These are phyloP conservation scores for Epichloe typhina DNA, from an alignment of 2,329 filamentous ascomycete species.

Conservation along the genomic window DNA sequence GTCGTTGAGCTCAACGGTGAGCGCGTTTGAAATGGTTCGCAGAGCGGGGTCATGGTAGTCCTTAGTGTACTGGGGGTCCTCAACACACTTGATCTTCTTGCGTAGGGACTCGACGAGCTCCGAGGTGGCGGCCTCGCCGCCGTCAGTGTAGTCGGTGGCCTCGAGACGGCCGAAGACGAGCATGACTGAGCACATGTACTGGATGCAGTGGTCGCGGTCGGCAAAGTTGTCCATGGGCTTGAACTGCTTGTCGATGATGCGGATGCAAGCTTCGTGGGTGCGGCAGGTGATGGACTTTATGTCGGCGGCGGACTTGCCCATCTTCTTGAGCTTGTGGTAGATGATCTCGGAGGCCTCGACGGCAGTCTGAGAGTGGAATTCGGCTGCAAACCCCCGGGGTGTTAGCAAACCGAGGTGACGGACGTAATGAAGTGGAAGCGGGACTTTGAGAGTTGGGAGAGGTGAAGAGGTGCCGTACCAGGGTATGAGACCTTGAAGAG, in stretches of 20 bases:
- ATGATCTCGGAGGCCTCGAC: slow-evolving; percentile 89
- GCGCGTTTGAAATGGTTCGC: slow-evolving; percentile 92
- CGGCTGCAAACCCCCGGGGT: slow-evolving; percentile 35
- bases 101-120: slow-evolving; percentile 81
- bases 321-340: slow-evolving; percentile 64
- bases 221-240: slow-evolving; percentile 99
- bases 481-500: slow-evolving; percentile 99
- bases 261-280: slow-evolving; percentile 95
- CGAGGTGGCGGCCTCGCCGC: slow-evolving; percentile 81
- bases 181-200: slow-evolving; percentile 98
- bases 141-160: slow-evolving; percentile 87
- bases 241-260: slow-evolving; percentile 99
- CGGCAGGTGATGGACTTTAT: slow-evolving; percentile 90
- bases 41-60: slow-evolving; percentile 93
- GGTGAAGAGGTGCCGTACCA: slow-evolving; percentile 40
- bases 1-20: slow-evolving; percentile 90
- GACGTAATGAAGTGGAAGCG: no score
- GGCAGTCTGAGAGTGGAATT: slow-evolving; percentile 98
- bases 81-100: slow-evolving; percentile 88
- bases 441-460: not conserved
- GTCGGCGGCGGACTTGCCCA: slow-evolving; percentile 85
- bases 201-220: slow-evolving; percentile 97
- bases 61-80: slow-evolving; percentile 84
- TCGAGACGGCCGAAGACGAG: slow-evolving; percentile 88
- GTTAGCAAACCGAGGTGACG: not conserved